These are phyloP conservation scores for Verticillium longisporum DNA, from an alignment of 2,329 filamentous ascomycete species.

Conservation along the genomic window DNA sequence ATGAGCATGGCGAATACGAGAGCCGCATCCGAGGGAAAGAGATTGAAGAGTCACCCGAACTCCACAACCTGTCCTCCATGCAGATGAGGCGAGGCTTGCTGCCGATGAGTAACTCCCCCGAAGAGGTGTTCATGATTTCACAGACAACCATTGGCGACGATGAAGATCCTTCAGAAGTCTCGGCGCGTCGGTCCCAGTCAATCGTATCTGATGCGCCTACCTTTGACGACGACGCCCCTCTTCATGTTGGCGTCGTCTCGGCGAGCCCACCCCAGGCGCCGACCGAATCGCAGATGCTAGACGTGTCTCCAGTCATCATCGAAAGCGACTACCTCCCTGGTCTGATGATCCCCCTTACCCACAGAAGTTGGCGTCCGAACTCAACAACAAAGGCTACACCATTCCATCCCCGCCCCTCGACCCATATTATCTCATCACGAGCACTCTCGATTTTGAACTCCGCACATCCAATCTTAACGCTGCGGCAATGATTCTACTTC, in stretches of 20 bases:
- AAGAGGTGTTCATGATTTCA: slow-evolving; percentile 36
- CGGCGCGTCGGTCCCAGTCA: neutral
- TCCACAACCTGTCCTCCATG: slow-evolving; percentile 1
- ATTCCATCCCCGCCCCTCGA: slow-evolving; percentile 36
- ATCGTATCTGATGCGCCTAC: slow-evolving; percentile 3
- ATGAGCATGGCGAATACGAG: slow-evolving; percentile 30
- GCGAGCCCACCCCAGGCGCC: slow-evolving; percentile 19
- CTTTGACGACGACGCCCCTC: slow-evolving; percentile 7
- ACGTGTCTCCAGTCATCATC: slow-evolving; percentile 35
- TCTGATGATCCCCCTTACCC: slow-evolving; percentile 49
- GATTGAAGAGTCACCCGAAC: slow-evolving; percentile 17
- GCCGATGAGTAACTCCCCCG: slow-evolving; percentile 21
- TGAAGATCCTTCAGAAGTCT: slow-evolving; percentile 22
- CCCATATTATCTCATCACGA: slow-evolving; percentile 45
- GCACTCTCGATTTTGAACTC: slow-evolving; percentile 49
- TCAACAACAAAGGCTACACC: neutral
- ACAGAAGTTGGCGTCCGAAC: slow-evolving; percentile 25
- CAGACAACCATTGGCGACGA: slow-evolving; percentile 32
- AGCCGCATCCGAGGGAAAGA: slow-evolving; percentile 37
- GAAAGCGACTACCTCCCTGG: slow-evolving; percentile 57
- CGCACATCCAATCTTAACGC: slow-evolving; percentile 51
- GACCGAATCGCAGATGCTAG: slow-evolving; percentile 23
- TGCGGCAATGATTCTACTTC: slow-evolving; percentile 52
- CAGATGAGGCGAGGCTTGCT: neutral
- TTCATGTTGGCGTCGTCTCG: slow-evolving; percentile 7